Evolutionary conservation across 2,329 filamentous ascomycete species (phyloP).

Genomic region (Colletotrichum endophyticum): DNA sequence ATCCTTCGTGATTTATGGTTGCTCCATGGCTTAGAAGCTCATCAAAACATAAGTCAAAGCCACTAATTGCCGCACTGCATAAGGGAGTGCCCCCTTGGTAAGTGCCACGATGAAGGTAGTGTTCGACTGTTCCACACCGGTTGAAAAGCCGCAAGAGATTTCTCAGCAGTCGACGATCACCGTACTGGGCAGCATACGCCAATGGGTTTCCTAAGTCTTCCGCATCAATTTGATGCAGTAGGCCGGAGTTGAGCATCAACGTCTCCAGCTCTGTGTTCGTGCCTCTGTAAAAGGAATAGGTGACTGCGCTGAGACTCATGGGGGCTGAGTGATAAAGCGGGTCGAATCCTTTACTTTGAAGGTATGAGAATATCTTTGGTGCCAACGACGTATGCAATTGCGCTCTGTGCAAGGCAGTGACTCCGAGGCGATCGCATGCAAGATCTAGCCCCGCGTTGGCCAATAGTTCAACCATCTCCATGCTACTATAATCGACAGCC

Average conservation of each 20-base stretch:
- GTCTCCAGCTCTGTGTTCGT: not conserved
- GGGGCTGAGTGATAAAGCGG: too few species aligned
- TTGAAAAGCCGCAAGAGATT: not conserved
- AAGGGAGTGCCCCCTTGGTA: accelerated
- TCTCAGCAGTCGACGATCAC: accelerated
- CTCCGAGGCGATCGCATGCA: too few species aligned
- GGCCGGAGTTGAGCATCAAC: not conserved
- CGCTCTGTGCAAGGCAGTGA: too few species aligned
- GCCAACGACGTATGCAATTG: too few species aligned
- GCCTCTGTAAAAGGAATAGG: accelerated
- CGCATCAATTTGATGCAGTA: accelerated
- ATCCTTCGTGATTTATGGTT: not conserved
- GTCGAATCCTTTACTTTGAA: too few species aligned
- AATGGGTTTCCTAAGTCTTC: not conserved
- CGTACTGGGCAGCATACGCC: accelerated
- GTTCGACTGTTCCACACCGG: accelerated
- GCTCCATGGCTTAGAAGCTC: accelerated
- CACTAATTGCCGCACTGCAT: accelerated
- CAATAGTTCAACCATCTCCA: not conserved
- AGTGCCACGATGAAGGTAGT: accelerated
- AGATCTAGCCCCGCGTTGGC: too few species aligned
- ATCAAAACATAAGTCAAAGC: accelerated
- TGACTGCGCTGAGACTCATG: too few species aligned
- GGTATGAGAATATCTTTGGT: too few species aligned
- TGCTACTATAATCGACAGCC: accelerated